Evolutionary conservation across 2,329 filamentous ascomycete genomes (phyloP).

Genomic region (Colletotrichum costaricense): DNA sequence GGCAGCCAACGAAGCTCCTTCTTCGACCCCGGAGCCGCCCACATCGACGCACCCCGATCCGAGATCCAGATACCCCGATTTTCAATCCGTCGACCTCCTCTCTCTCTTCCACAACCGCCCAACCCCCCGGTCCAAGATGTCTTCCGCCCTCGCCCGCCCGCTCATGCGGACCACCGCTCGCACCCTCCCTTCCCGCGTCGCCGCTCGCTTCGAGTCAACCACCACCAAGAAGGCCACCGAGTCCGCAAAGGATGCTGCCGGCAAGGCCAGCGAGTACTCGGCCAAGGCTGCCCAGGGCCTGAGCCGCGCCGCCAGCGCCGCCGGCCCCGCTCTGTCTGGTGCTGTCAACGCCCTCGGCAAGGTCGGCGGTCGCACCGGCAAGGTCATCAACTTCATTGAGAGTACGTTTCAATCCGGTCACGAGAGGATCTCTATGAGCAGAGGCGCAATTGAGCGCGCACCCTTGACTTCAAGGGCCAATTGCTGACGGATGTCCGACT

Average conservation of each 20-base stretch:
- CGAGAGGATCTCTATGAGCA: neutral
- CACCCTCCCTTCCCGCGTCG: slow-evolving; percentile 53
- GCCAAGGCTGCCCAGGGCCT: slow-evolving; percentile 85
- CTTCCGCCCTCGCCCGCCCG: slow-evolving; percentile 52
- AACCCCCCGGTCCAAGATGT: slow-evolving; percentile 40
- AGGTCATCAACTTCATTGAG: slow-evolving; percentile 82
- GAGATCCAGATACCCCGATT: slow-evolving; percentile 25
- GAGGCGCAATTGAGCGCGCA: neutral
- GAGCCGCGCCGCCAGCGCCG: slow-evolving; percentile 82
- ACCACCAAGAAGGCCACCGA: slow-evolving; percentile 59
- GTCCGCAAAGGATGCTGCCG: slow-evolving; percentile 52
- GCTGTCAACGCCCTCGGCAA: slow-evolving; percentile 78
- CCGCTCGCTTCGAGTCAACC: slow-evolving; percentile 72
- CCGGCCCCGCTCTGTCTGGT: slow-evolving; percentile 80
- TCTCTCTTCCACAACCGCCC: neutral
- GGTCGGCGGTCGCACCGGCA: slow-evolving; percentile 86
- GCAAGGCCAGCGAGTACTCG: slow-evolving; percentile 58
- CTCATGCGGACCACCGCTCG: slow-evolving; percentile 60
- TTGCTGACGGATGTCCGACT: slow-evolving; percentile 32
- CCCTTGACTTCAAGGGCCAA: neutral
- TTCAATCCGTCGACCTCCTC: slow-evolving; percentile 23
- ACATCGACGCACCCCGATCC: slow-evolving; percentile 40
- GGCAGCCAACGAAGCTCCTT: slow-evolving; percentile 42
- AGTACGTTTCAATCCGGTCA: slow-evolving; percentile 67
- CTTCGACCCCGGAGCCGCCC: slow-evolving; percentile 41